phyloP scores from a whole-genome alignment of 2,329 filamentous ascomycete genomes.

The Neospermospora avenae region DNA sequence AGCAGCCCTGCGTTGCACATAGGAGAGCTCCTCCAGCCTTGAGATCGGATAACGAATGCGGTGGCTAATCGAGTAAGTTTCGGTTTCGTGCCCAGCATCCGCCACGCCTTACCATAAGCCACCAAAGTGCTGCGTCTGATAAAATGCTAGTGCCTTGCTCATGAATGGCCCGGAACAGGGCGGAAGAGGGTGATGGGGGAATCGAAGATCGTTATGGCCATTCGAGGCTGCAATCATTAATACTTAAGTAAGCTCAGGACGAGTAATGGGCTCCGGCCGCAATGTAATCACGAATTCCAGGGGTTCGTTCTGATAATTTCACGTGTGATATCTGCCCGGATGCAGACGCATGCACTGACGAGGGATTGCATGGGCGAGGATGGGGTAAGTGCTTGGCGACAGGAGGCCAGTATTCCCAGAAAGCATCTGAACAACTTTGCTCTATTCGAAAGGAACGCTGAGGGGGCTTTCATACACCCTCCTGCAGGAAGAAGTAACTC shows the following conservation, averaged over 20 bases:
- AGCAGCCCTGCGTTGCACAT: neutral
- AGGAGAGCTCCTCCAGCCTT: neutral
- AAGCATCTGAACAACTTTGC: too few species aligned
- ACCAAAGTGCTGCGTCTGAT: neutral
- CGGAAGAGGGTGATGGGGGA: neutral
- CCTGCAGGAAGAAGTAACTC: too few species aligned
- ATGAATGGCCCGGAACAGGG: neutral
- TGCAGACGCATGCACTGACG: neutral
- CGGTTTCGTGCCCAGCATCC: neutral
- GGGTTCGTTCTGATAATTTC: neutral
- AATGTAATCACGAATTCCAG: neutral
- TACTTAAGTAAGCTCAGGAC: neutral
- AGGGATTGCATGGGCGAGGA: neutral
- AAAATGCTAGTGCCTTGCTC: neutral
- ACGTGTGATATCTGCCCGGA: neutral
- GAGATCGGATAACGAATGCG: neutral
- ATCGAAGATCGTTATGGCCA: neutral
- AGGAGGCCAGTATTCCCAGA: neutral
- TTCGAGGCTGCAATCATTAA: too few species aligned
- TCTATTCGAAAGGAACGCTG: too few species aligned
- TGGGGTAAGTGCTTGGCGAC: neutral
- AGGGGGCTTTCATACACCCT: too few species aligned
- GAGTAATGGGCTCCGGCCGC: neutral
- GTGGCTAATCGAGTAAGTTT: neutral
- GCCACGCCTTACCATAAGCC: slow-evolving; percentile 1